Evolutionary conservation across 1,284 basidiomycete genomes (phyloP), one percentile per base, ranked within the genome.

Genomic region (Tilletia horrida): DNA sequence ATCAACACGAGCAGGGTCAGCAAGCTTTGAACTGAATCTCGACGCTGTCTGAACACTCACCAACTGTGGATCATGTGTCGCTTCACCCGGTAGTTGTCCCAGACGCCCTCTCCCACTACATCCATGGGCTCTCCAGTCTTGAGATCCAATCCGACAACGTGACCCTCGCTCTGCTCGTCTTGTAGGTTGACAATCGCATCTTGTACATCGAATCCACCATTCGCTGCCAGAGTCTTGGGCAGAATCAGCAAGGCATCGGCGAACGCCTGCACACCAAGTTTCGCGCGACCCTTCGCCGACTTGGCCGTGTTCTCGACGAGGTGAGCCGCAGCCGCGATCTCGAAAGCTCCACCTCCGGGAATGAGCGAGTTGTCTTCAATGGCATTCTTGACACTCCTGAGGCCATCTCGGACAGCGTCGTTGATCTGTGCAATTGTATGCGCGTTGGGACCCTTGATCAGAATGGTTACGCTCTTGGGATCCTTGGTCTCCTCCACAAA

Each of bases 1-100:
- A 23, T 52, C n/a, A 52, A 18, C 45, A 16, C 45, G 16, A 13
- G 50, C 18, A 52, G 21, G 18, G 64, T 64, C 66, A 48, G 55
- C 69, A 59, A 67, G 67, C 67, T 64, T 59, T 64, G 27, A 14
- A 16, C 42, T 40, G 7, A 21, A 66, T 2, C n/a, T n/a, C n/a
- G n/a, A n/a, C n/a, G n/a, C n/a, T n/a, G n/a, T n/a, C n/a, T n/a
- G n/a, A 4, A 45, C 14, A 59, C 55, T 59, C 55, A 59, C 55
- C 55, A 59, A 40, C 55, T 59, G 55, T 98, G 95, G 67, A 99
- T 84, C 93, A 98, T 96, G 81, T 98, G 96, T 71, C 95, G 86
- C 85, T 98, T 98, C 70, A 98, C 96, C 69, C 96, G 86, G 83
- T 97, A 98, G 84, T 98, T 98, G 83, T 99, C 96, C 94, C 95